phyloP scores from a whole-genome alignment of 1,284 basidiomycete species.

The Cryptococcus maquisensis region DNA sequence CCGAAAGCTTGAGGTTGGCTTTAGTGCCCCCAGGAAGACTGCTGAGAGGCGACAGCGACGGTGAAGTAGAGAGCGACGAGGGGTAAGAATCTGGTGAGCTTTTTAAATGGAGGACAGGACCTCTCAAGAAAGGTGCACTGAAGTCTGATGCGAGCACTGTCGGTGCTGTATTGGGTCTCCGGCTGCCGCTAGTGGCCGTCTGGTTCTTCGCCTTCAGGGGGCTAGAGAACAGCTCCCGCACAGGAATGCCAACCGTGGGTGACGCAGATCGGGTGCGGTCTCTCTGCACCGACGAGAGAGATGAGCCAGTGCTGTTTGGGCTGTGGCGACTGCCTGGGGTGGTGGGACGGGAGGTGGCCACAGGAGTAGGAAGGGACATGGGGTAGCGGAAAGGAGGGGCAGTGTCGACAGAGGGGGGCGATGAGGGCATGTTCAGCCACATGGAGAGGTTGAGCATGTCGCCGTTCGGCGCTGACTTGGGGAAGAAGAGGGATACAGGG shows the following conservation, averaged over 20 bases:
- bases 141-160: constrained; percentile 2
- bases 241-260: neutral
- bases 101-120: neutral
- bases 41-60: neutral
- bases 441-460: constrained; percentile 36
- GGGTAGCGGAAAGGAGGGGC: constrained; percentile 30
- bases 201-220: constrained; percentile 1
- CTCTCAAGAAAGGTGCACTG: neutral
- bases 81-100: neutral
- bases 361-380: constrained; percentile 13
- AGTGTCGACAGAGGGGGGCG: neutral
- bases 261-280: neutral
- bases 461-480: constrained; percentile 28
- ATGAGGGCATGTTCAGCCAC: constrained; percentile 31
- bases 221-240: neutral
- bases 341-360: neutral
- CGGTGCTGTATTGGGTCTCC: constrained; percentile 13
- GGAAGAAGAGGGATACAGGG: constrained; percentile 34
- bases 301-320: neutral
- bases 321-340: no score
- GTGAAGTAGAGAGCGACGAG: neutral
- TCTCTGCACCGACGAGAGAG: neutral
- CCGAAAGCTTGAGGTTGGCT: neutral
- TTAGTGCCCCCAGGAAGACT: neutral
- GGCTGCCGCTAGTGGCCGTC: neutral